Conservation (phyloP, 202 grass and related monocot genomes). For the Zoysia matrella region DNA sequence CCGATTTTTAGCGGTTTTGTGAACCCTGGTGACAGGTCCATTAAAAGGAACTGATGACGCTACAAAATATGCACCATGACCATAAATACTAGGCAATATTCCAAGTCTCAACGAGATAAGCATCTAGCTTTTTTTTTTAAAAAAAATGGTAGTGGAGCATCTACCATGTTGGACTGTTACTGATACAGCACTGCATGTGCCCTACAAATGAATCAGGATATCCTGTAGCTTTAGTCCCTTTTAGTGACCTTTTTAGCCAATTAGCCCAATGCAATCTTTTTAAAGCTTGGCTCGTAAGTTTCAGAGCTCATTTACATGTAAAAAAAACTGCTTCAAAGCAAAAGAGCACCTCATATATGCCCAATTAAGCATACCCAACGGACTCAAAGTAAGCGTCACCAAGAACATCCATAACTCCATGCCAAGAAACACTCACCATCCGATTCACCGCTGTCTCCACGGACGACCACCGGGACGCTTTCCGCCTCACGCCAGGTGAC, state of each 20-base stretch:
- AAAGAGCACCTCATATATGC: neutral
- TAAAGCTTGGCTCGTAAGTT: slow-evolving; percentile 13
- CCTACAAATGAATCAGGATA: slow-evolving; percentile 21
- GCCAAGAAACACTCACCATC: slow-evolving; percentile 43
- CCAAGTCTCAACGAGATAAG: neutral
- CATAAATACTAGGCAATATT: neutral
- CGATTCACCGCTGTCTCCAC: slow-evolving; percentile 49
- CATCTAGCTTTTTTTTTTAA: no score
- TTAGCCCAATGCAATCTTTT: neutral
- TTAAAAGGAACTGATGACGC: no score
- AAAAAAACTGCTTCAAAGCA: neutral
- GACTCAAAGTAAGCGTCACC: neutral
- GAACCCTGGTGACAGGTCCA: no score
- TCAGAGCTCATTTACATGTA: neutral
- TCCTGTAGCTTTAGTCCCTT: slow-evolving; percentile 21
- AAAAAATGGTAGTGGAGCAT: no score
- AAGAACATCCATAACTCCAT: neutral
- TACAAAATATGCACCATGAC: neutral
- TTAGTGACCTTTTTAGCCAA: neutral
- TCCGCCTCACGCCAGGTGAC: neutral
- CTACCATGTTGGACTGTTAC: neutral
- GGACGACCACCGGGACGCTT: slow-evolving; percentile 9
- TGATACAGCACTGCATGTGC: neutral
- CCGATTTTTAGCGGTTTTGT: no score
- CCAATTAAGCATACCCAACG: neutral